These are phyloP conservation scores for Hypoxylon crocopeplum DNA, from an alignment of 495 filamentous ascomycete species.

Conservation along the genomic window DNA sequence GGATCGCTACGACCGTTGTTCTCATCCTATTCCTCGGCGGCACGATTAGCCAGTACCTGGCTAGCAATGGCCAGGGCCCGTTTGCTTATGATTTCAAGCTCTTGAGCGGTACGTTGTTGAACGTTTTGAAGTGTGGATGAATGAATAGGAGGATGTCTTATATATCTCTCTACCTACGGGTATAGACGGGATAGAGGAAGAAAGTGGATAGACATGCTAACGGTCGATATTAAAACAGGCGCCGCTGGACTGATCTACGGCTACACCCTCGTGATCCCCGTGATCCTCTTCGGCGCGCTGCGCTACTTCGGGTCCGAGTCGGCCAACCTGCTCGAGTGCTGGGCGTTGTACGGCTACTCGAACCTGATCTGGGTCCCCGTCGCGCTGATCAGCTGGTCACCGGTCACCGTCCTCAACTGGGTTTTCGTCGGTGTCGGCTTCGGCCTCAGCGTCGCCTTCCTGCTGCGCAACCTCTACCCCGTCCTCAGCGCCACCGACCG, in stretches of 20 bases:
- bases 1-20: constrained; percentile 98
- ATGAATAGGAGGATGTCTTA: no score
- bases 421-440: constrained; percentile 92
- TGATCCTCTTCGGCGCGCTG: constrained; percentile 84
- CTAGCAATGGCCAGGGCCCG: constrained; percentile 47
- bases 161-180: background rate
- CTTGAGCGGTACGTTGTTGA: constrained; percentile 63
- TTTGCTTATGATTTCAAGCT: constrained; percentile 88
- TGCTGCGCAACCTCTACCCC: constrained; percentile 91
- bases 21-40: constrained; percentile 94
- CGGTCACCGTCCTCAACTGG: constrained; percentile 85
- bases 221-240: constrained; percentile 50
- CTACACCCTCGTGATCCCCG: constrained; percentile 84
- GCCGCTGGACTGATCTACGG: constrained; percentile 92
- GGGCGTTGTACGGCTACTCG: constrained; percentile 91
- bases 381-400: constrained; percentile 88
- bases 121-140: no score
- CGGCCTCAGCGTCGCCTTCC: constrained; percentile 81
- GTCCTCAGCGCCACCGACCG: constrained; percentile 91
- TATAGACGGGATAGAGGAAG: background rate
- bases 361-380: constrained; percentile 98
- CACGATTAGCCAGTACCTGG: constrained; percentile 89
- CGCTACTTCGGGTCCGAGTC: constrained; percentile 92
- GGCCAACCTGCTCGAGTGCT: constrained; percentile 90
- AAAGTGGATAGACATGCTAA: constrained; percentile 6